Evolutionary conservation across 108 stramenopile genomes (phyloP).

Genomic region (Discostella pseudostelligera): DNA sequence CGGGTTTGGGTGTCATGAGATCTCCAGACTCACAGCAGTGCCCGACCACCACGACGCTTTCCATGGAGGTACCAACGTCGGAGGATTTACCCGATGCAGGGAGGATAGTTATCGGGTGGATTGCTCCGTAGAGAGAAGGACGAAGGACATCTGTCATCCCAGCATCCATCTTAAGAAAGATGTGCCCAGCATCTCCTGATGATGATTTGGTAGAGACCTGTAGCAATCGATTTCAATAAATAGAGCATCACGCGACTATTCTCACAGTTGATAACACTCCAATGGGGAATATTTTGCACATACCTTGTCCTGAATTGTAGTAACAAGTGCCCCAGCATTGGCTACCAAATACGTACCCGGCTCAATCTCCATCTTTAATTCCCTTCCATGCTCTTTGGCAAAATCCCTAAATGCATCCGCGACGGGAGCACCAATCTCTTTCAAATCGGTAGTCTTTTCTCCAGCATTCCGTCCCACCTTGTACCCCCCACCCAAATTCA

Average conservation of each 20-base stretch:
- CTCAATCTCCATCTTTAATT: conserved; percentile 94
- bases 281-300: neutral
- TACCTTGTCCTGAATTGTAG: conserved; percentile 90
- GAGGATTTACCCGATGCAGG: conserved; percentile 67
- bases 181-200: conserved; percentile 64
- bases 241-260: no score
- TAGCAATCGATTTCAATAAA: no score
- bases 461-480: conserved; percentile 95
- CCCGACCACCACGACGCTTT: conserved; percentile 94
- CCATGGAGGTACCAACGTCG: conserved; percentile 65
- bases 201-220: conserved; percentile 41
- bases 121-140: conserved; percentile 95
- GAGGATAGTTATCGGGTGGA: conserved; percentile 92
- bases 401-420: conserved; percentile 85
- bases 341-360: conserved; percentile 98
- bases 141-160: conserved; percentile 99
- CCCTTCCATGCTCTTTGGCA: conserved; percentile 83
- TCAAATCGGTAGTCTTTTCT: conserved; percentile 92
- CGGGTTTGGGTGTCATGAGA: conserved; percentile 92
- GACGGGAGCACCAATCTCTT: conserved; percentile 90
- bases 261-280: no score
- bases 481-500: conserved; percentile 98
- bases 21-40: conserved; percentile 99
- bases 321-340: conserved; percentile 92
- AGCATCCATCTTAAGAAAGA: conserved; percentile 93